Percentiles rank a stretch among this genome's conserved stretches.
phyloP scores from a whole-genome alignment of 257 asterid species.

The Nicotiana sylvestris region DNA sequence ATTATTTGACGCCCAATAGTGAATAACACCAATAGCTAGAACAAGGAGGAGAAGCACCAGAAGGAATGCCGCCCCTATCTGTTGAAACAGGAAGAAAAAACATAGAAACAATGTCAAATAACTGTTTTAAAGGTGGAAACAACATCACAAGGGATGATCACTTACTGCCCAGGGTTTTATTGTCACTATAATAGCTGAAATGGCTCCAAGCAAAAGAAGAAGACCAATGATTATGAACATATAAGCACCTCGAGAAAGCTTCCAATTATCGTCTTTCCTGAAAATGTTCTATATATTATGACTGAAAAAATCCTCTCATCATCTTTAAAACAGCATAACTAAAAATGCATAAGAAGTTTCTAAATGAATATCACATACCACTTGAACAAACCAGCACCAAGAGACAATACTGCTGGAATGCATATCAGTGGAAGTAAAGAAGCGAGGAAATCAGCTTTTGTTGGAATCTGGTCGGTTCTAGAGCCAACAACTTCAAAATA shows the following conservation, averaged over 20 bases:
- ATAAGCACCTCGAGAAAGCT: constrained; percentile 81
- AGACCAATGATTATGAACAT: constrained; percentile 72
- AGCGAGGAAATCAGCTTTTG: constrained; percentile 83
- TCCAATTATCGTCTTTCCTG: constrained; percentile 99
- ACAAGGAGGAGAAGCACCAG: constrained; percentile 84
- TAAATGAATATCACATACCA: constrained; percentile 51
- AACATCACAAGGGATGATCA: constrained; percentile 14
- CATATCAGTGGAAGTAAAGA: constrained; percentile 94
- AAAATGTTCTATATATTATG: constrained; percentile 21
- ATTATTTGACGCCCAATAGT: constrained; percentile 97
- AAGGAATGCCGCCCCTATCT: constrained; percentile 96
- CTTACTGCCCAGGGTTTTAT: constrained; percentile 91
- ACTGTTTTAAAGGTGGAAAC: constrained; percentile 1
- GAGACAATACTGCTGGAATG: constrained; percentile 81
- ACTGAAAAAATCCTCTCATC: constrained; percentile 5
- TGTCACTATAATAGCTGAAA: constrained; percentile 72
- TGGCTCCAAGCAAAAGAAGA: constrained; percentile 79
- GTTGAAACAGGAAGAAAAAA: constrained; percentile 19
- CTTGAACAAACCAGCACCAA: constrained; percentile 83
- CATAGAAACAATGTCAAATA: constrained; percentile 15
- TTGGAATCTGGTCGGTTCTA: constrained; percentile 74
- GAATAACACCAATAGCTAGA: constrained; percentile 91
- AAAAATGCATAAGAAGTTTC: constrained; percentile 17
- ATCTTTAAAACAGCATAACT: constrained; percentile 9
- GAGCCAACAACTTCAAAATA: constrained; percentile 74